Evolutionary conservation across 352 stramenopile species (phyloP).

Genomic region (Phytophthora rubi): DNA sequence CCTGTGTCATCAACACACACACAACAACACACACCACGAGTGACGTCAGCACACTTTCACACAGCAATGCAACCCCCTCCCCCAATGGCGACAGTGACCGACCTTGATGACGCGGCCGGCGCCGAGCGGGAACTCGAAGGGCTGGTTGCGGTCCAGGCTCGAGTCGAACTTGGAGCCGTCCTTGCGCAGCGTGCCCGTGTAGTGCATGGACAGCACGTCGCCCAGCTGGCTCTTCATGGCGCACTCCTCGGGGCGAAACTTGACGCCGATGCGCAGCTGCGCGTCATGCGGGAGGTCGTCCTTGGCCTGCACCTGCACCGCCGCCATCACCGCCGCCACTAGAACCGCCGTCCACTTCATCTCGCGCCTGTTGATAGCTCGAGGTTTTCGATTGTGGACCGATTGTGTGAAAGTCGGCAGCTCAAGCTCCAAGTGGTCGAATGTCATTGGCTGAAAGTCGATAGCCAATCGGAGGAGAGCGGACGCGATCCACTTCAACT

Average conservation of each 20-base stretch:
- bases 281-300: conserved; percentile 74
- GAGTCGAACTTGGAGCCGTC: conserved; percentile 98
- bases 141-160: conserved; percentile 92
- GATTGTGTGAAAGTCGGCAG: neutral
- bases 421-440: conserved; percentile 36
- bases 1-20: conserved; percentile 41
- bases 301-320: conserved; percentile 62
- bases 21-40: conserved; percentile 3
- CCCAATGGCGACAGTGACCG: conserved; percentile 6
- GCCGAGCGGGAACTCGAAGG: conserved; percentile 96
- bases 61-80: neutral
- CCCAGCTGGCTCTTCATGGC: conserved; percentile 76
- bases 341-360: conserved; percentile 72
- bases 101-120: conserved; percentile 95
- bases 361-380: conserved; percentile 1
- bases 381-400: conserved; percentile 28
- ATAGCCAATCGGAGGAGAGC: conserved; percentile 27
- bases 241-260: conserved; percentile 76
- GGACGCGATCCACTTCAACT: conserved; percentile 31
- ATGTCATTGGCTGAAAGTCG: conserved; percentile 50
- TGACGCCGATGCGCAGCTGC: conserved; percentile 80
- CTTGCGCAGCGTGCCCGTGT: conserved; percentile 95
- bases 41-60: conserved; percentile 2
- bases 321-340: conserved; percentile 42
- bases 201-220: conserved; percentile 95